These are phyloP conservation scores for Colletotrichum cereale DNA, from an alignment of 2,329 filamentous ascomycete genomes.

Conservation along the genomic window DNA sequence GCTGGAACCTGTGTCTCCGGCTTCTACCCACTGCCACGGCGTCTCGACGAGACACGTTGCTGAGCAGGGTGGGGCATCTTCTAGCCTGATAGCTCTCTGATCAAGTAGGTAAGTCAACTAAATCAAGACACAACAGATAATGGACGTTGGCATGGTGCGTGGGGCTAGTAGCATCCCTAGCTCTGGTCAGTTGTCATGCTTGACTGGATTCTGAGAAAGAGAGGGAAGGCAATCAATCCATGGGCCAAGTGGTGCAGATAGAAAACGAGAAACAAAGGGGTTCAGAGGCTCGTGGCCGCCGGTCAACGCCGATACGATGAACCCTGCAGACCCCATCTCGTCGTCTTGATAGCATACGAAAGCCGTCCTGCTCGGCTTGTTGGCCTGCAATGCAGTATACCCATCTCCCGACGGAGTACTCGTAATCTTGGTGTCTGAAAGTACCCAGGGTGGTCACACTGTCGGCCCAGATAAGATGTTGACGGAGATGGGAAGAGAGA, in stretches of 20 bases:
- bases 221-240: neutral
- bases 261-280: conserved; percentile 24
- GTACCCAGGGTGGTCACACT: neutral
- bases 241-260: neutral
- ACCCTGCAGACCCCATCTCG: neutral
- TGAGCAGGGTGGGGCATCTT: conserved; percentile 2
- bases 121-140: neutral
- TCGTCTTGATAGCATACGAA: neutral
- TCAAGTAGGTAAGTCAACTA: conserved; percentile 7
- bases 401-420: no score
- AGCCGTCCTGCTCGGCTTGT: neutral
- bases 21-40: neutral
- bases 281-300: conserved; percentile 7
- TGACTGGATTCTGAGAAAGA: neutral
- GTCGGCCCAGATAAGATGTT: neutral
- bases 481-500: neutral
- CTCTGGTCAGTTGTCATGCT: neutral
- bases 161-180: neutral
- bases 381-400: conserved; percentile 2
- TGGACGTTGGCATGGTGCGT: conserved; percentile 4
- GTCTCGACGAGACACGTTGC: conserved; percentile 20
- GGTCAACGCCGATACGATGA: neutral
- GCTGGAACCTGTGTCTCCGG: conserved; percentile 1
- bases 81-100: neutral
- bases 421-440: neutral